Base-by-base conservation (phyloP, 768 basidiomycete species). In the Tricholoma flavovirens region DNA sequence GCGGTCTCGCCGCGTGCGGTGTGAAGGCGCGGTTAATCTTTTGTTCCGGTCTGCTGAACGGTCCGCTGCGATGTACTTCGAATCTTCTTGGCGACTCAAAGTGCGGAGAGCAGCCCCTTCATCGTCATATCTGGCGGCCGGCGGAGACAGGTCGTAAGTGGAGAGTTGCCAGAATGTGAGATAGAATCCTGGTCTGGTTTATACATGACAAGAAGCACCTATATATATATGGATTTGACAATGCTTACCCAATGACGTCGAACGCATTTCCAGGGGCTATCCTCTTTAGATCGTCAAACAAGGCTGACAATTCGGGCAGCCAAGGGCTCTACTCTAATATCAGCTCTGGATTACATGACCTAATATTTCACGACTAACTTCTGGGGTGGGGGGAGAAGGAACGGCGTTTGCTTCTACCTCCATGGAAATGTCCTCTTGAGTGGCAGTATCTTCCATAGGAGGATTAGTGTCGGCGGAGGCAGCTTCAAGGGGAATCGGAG, bases 141-240 rank as follows among this genome's bases (percentile, higher is more conserved):
- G 93, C 11, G 90, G 88, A 0, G 83, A 73, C 32, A 98, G 78
- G 69, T 99, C 97, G 64, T 93, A 91, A 32, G 89, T 88, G 0
- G 92, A 88, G 51, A 98, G 71, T 68, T 98, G 95, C 97, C 97
- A 99, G 73, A 98, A 99, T 2, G 95, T 93, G 46, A 91, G 72
- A 65, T 94, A 98, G 73, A 99, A 98, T 2, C 86, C 89, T 26
- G 93, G 87, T 3, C 96, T 97, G 61, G 24, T 51, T 15, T 43
- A 54, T 11, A 21, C 56, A 52, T 53, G 60, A 49, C 21, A 61
- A 52, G 17, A 54, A 55, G 52, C 35, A 54, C 51, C 21, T 14
- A 52, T 52, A 12, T 10, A 32, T 32, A 26, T 26, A 17, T 49
- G 58, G 7, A 26, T 59, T 24, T 38, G 36, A 52, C 49, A 29